Conservation (phyloP, 148 eudicot species). For the Fagopyrum homotropicum region DNA sequence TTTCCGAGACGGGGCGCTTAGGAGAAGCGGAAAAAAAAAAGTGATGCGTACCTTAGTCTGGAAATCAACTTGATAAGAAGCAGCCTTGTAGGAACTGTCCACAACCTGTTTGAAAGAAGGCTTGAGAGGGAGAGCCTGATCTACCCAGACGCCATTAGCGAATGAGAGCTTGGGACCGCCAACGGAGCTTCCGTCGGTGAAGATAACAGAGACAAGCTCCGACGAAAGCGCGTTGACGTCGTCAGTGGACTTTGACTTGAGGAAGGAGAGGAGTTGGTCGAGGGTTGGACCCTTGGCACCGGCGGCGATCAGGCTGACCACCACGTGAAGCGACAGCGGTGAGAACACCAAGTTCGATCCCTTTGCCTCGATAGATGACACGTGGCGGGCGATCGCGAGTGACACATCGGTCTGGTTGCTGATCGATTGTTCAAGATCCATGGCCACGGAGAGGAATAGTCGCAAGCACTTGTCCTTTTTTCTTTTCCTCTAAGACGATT, state of each 20-base stretch:
- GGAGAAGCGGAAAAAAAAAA: neutral
- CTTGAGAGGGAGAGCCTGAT: conserved; percentile 39
- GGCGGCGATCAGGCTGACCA: conserved; percentile 57
- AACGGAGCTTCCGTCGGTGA: conserved; percentile 44
- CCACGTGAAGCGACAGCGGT: conserved; percentile 64
- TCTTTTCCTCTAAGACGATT: neutral
- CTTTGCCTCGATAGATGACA: conserved; percentile 21
- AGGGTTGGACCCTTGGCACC: conserved; percentile 64
- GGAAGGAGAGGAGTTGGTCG: conserved; percentile 52
- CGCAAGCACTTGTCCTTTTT: neutral
- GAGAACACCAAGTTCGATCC: conserved; percentile 58
- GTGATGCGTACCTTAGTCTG: conserved; percentile 40
- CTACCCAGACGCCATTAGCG: conserved; percentile 79
- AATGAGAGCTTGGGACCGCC: conserved; percentile 66
- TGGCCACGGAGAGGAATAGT: conserved; percentile 11
- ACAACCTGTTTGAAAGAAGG: conserved; percentile 45
- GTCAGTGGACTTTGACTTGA: conserved; percentile 43
- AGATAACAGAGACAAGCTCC: conserved; percentile 48
- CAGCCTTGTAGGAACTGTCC: conserved; percentile 46
- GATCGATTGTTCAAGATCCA: conserved; percentile 60
- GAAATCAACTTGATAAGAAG: conserved; percentile 61
- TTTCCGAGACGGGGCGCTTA: neutral
- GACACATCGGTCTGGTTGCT: conserved; percentile 58
- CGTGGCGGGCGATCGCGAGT: conserved; percentile 28
- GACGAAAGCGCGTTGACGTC: conserved; percentile 58